Percentiles rank a stretch among this genome's conserved stretches.
phyloP scores from a whole-genome alignment of 306 rosid species.

The Canavalia ensiformis region DNA sequence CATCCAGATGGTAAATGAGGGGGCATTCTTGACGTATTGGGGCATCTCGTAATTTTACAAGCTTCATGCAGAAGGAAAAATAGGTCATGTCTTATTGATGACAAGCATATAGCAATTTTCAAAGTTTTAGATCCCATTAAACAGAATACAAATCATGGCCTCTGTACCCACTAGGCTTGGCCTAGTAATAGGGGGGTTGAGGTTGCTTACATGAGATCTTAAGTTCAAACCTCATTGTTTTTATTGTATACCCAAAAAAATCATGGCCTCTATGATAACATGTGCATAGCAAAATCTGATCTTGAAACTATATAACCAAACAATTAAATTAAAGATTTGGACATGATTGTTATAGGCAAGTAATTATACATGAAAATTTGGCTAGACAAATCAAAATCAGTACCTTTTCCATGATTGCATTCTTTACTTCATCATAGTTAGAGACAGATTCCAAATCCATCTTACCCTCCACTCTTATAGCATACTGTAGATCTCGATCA shows the following conservation, averaged over 20 bases:
- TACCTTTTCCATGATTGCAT: constrained; percentile 90
- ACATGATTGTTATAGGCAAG: constrained; percentile 26
- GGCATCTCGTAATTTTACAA: constrained; percentile 71
- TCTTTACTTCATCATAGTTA: constrained; percentile 91
- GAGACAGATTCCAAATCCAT: constrained; percentile 83
- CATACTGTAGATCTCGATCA: constrained; percentile 96
- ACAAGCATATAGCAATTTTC: constrained; percentile 36
- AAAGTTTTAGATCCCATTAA: constrained; percentile 32
- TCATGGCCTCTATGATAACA: neutral
- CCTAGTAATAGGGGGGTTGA: too few relatives aligned
- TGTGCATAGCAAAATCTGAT: neutral
- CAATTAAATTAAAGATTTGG: constrained; percentile 29
- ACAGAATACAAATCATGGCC: constrained; percentile 1
- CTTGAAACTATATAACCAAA: constrained; percentile 22
- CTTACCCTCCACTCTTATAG: constrained; percentile 93
- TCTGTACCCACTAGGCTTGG: too few relatives aligned
- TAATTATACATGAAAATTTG: constrained; percentile 25
- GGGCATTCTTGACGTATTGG: constrained; percentile 93
- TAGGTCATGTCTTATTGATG: constrained; percentile 29
- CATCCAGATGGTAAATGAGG: constrained; percentile 96
- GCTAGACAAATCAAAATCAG: constrained; percentile 47
- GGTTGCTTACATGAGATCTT: too few relatives aligned
- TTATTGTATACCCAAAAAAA: too few relatives aligned
- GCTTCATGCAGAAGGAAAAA: constrained; percentile 64
- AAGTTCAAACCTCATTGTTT: too few relatives aligned